Base-by-base conservation (phyloP, 1,284 basidiomycete species). In the Leccinum variabile region DNA sequence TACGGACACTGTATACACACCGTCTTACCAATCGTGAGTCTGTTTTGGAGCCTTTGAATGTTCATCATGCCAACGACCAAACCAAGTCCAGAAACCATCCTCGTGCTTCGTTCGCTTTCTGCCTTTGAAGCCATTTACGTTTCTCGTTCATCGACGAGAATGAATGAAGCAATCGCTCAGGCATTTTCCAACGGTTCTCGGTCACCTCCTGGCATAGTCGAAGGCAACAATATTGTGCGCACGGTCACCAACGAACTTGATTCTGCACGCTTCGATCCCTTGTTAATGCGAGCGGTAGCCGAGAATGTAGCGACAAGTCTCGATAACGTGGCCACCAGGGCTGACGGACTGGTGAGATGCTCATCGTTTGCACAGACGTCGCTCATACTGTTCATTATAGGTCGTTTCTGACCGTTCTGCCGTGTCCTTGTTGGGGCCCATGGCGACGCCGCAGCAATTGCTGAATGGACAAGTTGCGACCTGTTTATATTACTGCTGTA, bases 1-100 rank as follows among this genome's bases (percentile, higher is more conserved):
- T 70, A 97, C 96, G 0, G 95, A 98, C 73, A 97, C 96, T 0
- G 80, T 92, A 4, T 98, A 98, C 74, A 89, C 87, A 0, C 83
- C 87, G 56, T 81, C 84, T 6, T 84, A 91, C 58, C 96, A 98
- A 77, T 95, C 92, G 93, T 92, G 60, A 57, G 76, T 68, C 35
- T 56, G 55, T 64, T 35, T 22, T 11, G 25, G 5, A 33, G 39
- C 52, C 30, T 55, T 39, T 25, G 32, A 44, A 55, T 5, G 25
- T 44, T 39, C 55, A 37, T 60, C 6, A 10, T 30, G 13, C 50
- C 35, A 13, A 72, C 93, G 89, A 70, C 87, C 16, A 90, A 18
- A 94, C 95, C 77, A 94, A 95, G 94, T 70, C 91, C 95, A 33
- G 97, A 98, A 77, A 95, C 96, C 1, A 83, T 97, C 39, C 81